Conservation (phyloP, 768 basidiomycete species). For the Termitomyces sp. region DNA sequence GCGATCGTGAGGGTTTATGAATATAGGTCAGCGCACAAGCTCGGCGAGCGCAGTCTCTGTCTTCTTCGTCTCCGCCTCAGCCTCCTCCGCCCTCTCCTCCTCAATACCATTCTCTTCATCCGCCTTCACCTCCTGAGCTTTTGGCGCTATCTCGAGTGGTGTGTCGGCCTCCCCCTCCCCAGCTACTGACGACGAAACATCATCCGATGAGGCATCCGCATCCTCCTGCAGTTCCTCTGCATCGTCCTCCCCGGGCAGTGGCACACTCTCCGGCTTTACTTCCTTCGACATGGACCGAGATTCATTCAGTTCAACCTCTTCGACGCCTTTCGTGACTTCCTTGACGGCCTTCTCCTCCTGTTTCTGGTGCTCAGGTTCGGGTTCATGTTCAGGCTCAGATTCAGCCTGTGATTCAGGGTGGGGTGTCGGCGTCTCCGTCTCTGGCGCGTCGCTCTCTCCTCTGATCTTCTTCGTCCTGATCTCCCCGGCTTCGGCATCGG, state of each 20-base stretch:
- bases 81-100: neutral
- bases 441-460: slow-evolving; percentile 32
- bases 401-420: neutral
- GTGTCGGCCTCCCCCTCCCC: neutral
- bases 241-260: slow-evolving; percentile 32
- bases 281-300: slow-evolving; percentile 10
- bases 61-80: neutral
- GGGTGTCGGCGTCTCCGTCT: slow-evolving; percentile 9
- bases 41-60: neutral
- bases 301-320: slow-evolving; percentile 60
- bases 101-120: neutral
- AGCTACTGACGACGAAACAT: slow-evolving; percentile 7
- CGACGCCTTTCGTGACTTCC: slow-evolving; percentile 66
- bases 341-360: slow-evolving; percentile 52
- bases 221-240: slow-evolving; percentile 32
- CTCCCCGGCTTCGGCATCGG: slow-evolving; percentile 30
- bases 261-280: slow-evolving; percentile 28
- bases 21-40: slow-evolving; percentile 3
- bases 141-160: neutral
- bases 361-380: slow-evolving; percentile 23
- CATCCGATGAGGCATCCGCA: slow-evolving; percentile 11
- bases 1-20: slow-evolving; percentile 1
- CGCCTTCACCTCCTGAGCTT: neutral
- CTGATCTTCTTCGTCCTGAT: slow-evolving; percentile 37
- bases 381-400: slow-evolving; percentile 1